phyloP scores from a whole-genome alignment of 1,139 yeast species.

The Pneumocystis oryctolagi region DNA sequence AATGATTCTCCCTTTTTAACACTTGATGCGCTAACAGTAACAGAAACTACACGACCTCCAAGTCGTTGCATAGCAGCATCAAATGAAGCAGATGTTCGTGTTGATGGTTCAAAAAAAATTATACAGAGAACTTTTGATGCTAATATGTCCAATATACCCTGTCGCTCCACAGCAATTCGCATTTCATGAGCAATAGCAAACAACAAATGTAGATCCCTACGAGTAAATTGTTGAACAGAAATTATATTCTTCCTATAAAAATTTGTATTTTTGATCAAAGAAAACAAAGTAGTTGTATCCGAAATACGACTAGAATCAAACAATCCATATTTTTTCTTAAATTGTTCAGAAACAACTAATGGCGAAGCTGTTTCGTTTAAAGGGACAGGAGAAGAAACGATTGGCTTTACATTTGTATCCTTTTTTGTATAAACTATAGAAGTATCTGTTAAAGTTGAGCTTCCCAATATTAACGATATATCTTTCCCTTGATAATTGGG shows the following conservation, averaged over 20 bases:
- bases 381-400: not conserved
- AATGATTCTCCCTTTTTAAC: slow-evolving; percentile 96
- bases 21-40: slow-evolving; percentile 71
- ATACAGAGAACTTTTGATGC: slow-evolving; percentile 86
- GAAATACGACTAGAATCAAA: not conserved
- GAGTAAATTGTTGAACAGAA: slow-evolving; percentile 72
- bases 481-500: slow-evolving; percentile 5
- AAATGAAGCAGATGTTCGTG: slow-evolving; percentile 89
- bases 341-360: not conserved
- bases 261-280: slow-evolving; percentile 69
- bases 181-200: slow-evolving; percentile 96
- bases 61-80: slow-evolving; percentile 99
- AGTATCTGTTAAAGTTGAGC: slow-evolving; percentile 14
- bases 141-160: slow-evolving; percentile 81
- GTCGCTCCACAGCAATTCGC: slow-evolving; percentile 93
- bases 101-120: slow-evolving; percentile 95
- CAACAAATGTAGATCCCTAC: slow-evolving; percentile 78
- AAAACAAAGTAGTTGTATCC: slow-evolving; percentile 23
- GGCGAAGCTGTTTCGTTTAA: not conserved
- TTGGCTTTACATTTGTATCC: not conserved
- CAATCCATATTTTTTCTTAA: not conserved
- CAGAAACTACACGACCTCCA: slow-evolving; percentile 92
- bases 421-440: slow-evolving; percentile 2
- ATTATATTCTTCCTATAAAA: slow-evolving; percentile 76
- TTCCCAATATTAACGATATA: slow-evolving; percentile 6